Percentiles rank a stretch among this genome's conserved stretches.
Conservation (phyloP, 75 land plant genomes). For the Cryptomeria japonica region DNA sequence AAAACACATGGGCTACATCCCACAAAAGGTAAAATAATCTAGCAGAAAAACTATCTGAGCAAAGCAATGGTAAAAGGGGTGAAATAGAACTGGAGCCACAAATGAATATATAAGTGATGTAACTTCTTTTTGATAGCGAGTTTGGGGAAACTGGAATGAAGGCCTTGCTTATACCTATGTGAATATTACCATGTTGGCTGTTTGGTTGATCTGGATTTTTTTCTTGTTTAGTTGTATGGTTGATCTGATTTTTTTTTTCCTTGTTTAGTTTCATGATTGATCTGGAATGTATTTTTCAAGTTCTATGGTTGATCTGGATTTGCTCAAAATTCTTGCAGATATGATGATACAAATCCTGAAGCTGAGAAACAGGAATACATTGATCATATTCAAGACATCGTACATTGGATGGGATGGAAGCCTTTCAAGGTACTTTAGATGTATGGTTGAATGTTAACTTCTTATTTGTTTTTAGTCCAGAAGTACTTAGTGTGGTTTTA, state of each 20-base stretch:
- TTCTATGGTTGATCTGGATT: not conserved
- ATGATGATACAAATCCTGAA: constrained; percentile 98
- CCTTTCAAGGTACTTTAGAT: constrained; percentile 77
- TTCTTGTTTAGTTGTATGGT: not conserved
- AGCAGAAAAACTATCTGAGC: no score
- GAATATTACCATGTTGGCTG: not conserved
- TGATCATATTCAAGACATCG: constrained; percentile 95
- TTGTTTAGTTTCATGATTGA: not conserved
- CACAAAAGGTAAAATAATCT: no score
- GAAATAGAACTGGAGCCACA: no score
- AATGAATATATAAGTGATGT: not conserved
- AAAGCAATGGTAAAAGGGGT: no score
- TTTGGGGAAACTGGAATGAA: not conserved
- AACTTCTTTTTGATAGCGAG: not conserved
- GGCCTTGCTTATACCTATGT: not conserved
- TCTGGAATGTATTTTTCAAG: not conserved
- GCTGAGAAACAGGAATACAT: constrained; percentile 98
- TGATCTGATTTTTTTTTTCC: not conserved
- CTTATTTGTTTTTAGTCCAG: not conserved
- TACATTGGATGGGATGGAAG: constrained; percentile 97
- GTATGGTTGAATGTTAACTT: not conserved
- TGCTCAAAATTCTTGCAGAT: constrained; percentile 43
- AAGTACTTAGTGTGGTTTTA: not conserved
- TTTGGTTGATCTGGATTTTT: constrained; percentile 3
- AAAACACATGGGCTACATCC: no score